phyloP scores from a whole-genome alignment of 495 filamentous ascomycete genomes.

The Cudoniella acicularis region DNA sequence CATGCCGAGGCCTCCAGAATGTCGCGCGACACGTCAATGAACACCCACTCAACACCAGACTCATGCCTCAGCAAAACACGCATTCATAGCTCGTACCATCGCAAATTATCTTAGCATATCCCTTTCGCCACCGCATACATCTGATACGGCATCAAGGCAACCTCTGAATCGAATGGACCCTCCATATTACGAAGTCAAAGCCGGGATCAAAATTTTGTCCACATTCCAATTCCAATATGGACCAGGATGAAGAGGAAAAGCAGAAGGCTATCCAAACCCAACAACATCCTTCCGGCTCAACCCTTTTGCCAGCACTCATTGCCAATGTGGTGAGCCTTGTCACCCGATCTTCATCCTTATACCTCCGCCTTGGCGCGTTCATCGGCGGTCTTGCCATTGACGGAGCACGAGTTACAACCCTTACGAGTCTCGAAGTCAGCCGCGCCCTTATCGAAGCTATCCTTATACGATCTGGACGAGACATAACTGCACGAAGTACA shows the following conservation, averaged over 20 bases:
- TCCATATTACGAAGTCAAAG: background rate
- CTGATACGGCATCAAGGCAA: background rate
- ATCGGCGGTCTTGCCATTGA: slow-evolving; percentile 62
- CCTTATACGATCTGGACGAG: slow-evolving; percentile 62
- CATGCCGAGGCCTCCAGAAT: background rate
- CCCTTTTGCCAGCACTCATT: slow-evolving; percentile 62
- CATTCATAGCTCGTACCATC: background rate
- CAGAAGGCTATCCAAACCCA: background rate
- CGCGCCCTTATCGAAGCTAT: slow-evolving; percentile 64
- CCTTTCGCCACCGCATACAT: background rate
- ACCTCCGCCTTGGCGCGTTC: slow-evolving; percentile 64
- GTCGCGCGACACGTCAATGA: background rate
- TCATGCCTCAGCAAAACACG: background rate
- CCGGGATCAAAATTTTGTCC: background rate
- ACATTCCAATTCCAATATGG: slow-evolving; percentile 12
- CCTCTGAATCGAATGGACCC: slow-evolving; percentile 7
- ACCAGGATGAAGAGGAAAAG: slow-evolving; percentile 22
- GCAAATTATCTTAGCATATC: background rate
- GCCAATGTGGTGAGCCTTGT: slow-evolving; percentile 67
- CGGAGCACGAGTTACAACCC: slow-evolving; percentile 62
- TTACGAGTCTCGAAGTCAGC: slow-evolving; percentile 67
- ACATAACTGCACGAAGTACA: slow-evolving; percentile 52
- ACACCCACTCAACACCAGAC: background rate
- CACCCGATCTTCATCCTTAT: slow-evolving; percentile 65
- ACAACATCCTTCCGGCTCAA: slow-evolving; percentile 27